Conservation (phyloP, 345 rosid genomes). For the Citrus medica region DNA sequence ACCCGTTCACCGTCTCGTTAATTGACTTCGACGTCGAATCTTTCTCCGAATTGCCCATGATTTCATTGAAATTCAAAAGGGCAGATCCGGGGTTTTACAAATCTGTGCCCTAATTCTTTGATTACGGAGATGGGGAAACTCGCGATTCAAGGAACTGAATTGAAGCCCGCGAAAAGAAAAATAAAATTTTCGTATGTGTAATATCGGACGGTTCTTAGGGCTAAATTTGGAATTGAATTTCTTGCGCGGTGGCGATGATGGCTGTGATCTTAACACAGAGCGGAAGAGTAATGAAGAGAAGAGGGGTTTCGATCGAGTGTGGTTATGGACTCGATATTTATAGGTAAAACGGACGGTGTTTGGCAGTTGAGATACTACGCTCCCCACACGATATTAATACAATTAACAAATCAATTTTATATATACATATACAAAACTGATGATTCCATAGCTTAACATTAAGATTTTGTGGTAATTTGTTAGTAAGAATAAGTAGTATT, state of each 20-base stretch:
- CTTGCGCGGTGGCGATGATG: neutral
- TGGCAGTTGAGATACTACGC: neutral
- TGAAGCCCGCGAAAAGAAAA: neutral
- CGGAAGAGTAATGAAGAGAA: neutral
- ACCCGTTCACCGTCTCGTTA: constrained; percentile 81
- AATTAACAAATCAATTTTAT: too few species aligned
- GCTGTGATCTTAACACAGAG: neutral
- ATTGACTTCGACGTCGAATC: constrained; percentile 49
- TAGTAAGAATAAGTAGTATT: neutral
- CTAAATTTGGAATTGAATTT: neutral
- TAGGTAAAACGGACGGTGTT: neutral
- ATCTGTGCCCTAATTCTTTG: neutral
- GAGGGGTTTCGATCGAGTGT: neutral
- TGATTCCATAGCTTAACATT: too few species aligned
- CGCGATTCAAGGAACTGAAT: neutral
- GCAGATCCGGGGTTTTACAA: neutral
- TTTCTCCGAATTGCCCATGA: constrained; percentile 36
- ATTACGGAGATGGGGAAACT: neutral
- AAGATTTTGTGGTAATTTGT: too few species aligned
- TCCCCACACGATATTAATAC: neutral
- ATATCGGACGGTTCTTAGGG: neutral
- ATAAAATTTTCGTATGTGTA: neutral
- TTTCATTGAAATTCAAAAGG: constrained; percentile 27
- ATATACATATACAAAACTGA: too few species aligned
- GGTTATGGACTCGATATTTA: neutral